Evolutionary conservation across 2,329 filamentous ascomycete genomes (phyloP).

Genomic region (Monosporascus cannonballus): DNA sequence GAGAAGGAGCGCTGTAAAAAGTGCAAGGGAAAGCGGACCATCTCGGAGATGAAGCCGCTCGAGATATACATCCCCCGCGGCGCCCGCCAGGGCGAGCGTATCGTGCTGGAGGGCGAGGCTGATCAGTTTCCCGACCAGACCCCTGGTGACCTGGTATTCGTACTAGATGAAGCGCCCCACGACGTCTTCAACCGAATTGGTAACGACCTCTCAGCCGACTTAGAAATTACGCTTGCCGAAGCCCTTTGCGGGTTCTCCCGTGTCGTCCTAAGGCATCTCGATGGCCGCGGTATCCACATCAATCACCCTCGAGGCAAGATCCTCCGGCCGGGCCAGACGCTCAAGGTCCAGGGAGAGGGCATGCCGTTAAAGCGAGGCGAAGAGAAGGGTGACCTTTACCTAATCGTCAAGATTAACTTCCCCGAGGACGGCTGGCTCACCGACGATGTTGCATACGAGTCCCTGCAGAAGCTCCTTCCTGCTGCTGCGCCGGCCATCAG

Average conservation of each 20-base stretch:
- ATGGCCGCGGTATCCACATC: slow-evolving; percentile 83
- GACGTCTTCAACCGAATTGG: slow-evolving; percentile 77
- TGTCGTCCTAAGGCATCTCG: slow-evolving; percentile 85
- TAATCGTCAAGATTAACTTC: slow-evolving; percentile 81
- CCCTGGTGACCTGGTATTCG: slow-evolving; percentile 90
- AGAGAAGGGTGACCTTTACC: slow-evolving; percentile 76
- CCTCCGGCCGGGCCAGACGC: slow-evolving; percentile 72
- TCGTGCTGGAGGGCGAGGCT: slow-evolving; percentile 86
- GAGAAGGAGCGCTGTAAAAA: slow-evolving; percentile 99
- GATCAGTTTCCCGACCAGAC: slow-evolving; percentile 86
- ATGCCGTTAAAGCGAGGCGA: slow-evolving; percentile 93
- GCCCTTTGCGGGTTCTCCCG: slow-evolving; percentile 84
- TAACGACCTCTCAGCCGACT: slow-evolving; percentile 73
- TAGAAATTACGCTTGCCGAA: slow-evolving; percentile 77
- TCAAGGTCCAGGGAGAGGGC: slow-evolving; percentile 83
- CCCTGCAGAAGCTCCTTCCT: slow-evolving; percentile 71
- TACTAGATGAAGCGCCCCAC: slow-evolving; percentile 75
- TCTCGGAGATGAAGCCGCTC: slow-evolving; percentile 84
- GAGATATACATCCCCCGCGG: slow-evolving; percentile 95
- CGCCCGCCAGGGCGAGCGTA: slow-evolving; percentile 79
- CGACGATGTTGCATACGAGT: slow-evolving; percentile 63
- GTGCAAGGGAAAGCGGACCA: slow-evolving; percentile 88
- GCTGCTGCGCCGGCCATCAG: slow-evolving; percentile 53
- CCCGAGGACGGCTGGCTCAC: slow-evolving; percentile 80
- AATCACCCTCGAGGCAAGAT: slow-evolving; percentile 76